Conservation (phyloP, 2,329 filamentous ascomycete species). For the Pseudogymnoascus pannorum region DNA sequence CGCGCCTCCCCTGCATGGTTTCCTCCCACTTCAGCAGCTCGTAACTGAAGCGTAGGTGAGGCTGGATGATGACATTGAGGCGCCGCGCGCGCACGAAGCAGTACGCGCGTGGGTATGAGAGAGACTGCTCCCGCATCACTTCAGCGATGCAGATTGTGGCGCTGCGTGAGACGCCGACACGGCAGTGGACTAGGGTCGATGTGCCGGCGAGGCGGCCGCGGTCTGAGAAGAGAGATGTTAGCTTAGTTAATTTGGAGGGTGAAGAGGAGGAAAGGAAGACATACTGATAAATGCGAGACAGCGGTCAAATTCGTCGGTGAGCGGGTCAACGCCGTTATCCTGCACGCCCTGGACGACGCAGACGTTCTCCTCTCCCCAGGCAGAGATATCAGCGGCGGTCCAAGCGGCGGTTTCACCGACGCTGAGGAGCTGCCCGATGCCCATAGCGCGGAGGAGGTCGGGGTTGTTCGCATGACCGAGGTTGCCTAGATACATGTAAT, state of each 20-base stretch:
- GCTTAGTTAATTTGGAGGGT: slow-evolving; percentile 8
- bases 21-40: slow-evolving; percentile 97
- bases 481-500: slow-evolving; percentile 96
- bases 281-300: slow-evolving; percentile 90
- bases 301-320: slow-evolving; percentile 76
- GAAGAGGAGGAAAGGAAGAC: slow-evolving; percentile 30
- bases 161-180: slow-evolving; percentile 89
- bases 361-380: slow-evolving; percentile 72
- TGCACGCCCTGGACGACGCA: slow-evolving; percentile 80
- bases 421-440: slow-evolving; percentile 81
- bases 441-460: slow-evolving; percentile 67
- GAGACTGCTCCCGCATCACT: slow-evolving; percentile 73
- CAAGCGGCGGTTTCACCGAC: slow-evolving; percentile 85
- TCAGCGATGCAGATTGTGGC: slow-evolving; percentile 99
- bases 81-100: slow-evolving; percentile 90
- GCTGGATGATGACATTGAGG: slow-evolving; percentile 96
- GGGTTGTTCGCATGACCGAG: slow-evolving; percentile 91
- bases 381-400: slow-evolving; percentile 60
- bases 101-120: slow-evolving; percentile 89
- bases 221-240: slow-evolving; percentile 44
- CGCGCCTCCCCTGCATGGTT: slow-evolving; percentile 48
- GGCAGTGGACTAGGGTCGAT: slow-evolving; percentile 90
- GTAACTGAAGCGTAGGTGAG: slow-evolving; percentile 88
- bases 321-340: slow-evolving; percentile 91
- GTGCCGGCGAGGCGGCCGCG: slow-evolving; percentile 68